phyloP scores from a whole-genome alignment of 805 yeast genomes.

The Barnettozyma californica region DNA sequence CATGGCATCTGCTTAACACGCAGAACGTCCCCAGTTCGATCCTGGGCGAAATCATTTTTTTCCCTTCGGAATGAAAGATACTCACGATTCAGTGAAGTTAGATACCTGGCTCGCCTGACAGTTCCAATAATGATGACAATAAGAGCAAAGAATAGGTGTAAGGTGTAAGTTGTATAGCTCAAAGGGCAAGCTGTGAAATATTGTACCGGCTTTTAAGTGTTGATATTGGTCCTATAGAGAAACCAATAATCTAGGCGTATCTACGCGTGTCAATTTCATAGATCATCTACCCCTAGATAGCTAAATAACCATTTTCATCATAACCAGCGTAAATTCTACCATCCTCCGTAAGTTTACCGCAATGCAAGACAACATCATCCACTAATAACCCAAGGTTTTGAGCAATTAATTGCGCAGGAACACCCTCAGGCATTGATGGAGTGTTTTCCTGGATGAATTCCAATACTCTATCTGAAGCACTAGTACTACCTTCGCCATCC shows the following conservation, averaged over 20 bases:
- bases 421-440: constrained; percentile 66
- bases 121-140: no score
- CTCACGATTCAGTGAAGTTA: no score
- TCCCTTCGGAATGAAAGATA: not conserved
- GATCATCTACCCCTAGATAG: constrained; percentile 32
- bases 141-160: no score
- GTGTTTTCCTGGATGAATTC: constrained; percentile 45
- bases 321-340: constrained; percentile 67
- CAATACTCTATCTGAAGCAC: constrained; percentile 39
- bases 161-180: no score
- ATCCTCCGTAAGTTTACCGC: constrained; percentile 54
- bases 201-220: no score
- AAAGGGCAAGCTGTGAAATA: no score
- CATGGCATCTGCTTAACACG: constrained; percentile 99
- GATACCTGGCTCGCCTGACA: no score
- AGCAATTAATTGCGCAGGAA: constrained; percentile 58
- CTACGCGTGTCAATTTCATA: no score
- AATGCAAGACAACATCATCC: constrained; percentile 43
- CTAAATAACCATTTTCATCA: constrained; percentile 58
- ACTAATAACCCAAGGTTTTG: constrained; percentile 48
- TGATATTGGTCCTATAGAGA: no score
- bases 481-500: constrained; percentile 25
- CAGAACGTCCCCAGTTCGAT: constrained; percentile 99
- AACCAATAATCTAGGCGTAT: no score
- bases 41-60: constrained; percentile 94